Percentiles rank a stretch among this genome's conserved stretches.
Evolutionary conservation across 129 eudicot genomes (phyloP).

Genomic region (Saposhnikovia divaricata): DNA sequence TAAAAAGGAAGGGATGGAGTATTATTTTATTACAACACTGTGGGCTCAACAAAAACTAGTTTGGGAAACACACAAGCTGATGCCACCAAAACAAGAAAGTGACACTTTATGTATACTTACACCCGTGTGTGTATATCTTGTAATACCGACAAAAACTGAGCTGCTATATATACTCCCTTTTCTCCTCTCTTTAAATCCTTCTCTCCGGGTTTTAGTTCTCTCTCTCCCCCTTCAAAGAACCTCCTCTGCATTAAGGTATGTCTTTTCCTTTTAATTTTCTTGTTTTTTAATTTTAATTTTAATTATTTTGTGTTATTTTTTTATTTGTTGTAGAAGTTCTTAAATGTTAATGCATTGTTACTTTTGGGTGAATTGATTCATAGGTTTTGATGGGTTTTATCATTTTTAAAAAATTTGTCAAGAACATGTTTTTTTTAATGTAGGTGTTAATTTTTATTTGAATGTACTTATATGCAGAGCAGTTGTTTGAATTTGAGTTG

Average conservation of each 20-base stretch:
- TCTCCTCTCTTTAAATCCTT: neutral
- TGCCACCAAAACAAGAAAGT: neutral
- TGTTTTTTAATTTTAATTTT: neutral
- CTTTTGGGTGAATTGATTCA: slow-evolving; percentile 7
- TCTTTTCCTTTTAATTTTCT: neutral
- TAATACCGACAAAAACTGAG: neutral
- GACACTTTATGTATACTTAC: neutral
- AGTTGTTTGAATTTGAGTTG: neutral
- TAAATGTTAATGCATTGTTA: slow-evolving; percentile 15
- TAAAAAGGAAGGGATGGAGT: no score
- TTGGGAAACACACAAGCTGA: neutral
- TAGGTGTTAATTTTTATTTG: neutral
- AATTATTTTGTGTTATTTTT: neutral
- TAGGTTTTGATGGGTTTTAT: slow-evolving; percentile 25
- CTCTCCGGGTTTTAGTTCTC: neutral
- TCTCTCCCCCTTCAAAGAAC: slow-evolving; percentile 1
- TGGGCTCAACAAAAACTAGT: neutral
- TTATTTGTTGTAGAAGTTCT: neutral
- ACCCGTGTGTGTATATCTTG: neutral
- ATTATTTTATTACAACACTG: neutral
- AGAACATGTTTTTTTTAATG: slow-evolving; percentile 11
- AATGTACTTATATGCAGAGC: neutral
- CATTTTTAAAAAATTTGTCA: slow-evolving; percentile 13
- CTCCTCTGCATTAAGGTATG: slow-evolving; percentile 5
- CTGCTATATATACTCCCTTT: slow-evolving; percentile 5